Percentiles rank a stretch among this genome's conserved stretches.
phyloP scores from a whole-genome alignment of 73 alveolate species.

The Uronychia binucleata region DNA sequence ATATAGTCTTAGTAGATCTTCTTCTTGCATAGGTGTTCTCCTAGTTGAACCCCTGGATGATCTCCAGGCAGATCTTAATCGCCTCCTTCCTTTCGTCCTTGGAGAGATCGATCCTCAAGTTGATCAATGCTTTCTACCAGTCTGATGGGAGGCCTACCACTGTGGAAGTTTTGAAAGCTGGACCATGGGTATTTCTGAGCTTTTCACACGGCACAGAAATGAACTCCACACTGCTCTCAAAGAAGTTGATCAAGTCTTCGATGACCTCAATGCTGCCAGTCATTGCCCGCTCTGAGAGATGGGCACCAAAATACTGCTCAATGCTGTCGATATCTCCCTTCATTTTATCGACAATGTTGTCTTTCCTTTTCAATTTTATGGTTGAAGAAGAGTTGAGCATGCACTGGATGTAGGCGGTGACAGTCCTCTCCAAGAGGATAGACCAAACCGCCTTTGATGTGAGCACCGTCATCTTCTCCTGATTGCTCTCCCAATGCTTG shows the following conservation, averaged over 20 bases:
- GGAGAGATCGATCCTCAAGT: conserved; percentile 55
- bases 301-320: conserved; percentile 48
- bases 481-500: conserved; percentile 31
- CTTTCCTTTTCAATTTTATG: conserved; percentile 44
- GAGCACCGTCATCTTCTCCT: conserved; percentile 44
- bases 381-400: conserved; percentile 63
- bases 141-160: conserved; percentile 25
- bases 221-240: conserved; percentile 59
- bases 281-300: conserved; percentile 55
- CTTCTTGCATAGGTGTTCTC: conserved; percentile 7
- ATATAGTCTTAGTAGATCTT: conserved; percentile 39
- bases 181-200: conserved; percentile 73
- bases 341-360: conserved; percentile 48
- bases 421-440: conserved; percentile 49
- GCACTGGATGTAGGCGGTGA: conserved; percentile 47
- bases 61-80: conserved; percentile 33
- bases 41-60: conserved; percentile 27
- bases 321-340: conserved; percentile 41
- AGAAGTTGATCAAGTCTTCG: conserved; percentile 67
- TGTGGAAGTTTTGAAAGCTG: conserved; percentile 51
- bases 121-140: conserved; percentile 51
- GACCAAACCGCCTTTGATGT: conserved; percentile 54
- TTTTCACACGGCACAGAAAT: conserved; percentile 65
- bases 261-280: conserved; percentile 61
- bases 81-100: conserved; percentile 44